phyloP scores from a whole-genome alignment of 257 asterid species.

The Craterostigma plantagineum region DNA sequence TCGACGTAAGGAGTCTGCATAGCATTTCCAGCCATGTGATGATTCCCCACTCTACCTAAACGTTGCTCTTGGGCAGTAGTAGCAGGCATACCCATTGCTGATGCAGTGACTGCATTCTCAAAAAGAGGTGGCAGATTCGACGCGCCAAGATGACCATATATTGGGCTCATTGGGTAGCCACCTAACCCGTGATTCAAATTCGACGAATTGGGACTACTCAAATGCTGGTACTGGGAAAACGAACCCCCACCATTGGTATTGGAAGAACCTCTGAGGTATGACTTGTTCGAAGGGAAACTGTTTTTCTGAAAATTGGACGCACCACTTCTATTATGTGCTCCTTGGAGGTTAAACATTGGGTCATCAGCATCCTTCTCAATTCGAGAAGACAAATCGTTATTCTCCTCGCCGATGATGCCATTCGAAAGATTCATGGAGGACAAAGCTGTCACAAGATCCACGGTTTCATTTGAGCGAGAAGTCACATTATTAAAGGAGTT shows the following conservation, averaged over 20 bases:
- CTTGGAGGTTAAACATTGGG: slow-evolving; percentile 35
- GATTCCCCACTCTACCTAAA: slow-evolving; percentile 31
- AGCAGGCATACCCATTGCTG: slow-evolving; percentile 31
- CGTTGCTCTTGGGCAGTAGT: slow-evolving; percentile 26
- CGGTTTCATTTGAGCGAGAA: slow-evolving; percentile 30
- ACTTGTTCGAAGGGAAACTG: slow-evolving; percentile 23
- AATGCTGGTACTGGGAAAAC: slow-evolving; percentile 30
- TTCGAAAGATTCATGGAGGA: slow-evolving; percentile 54
- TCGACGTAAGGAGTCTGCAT: slow-evolving; percentile 30
- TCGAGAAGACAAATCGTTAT: too few relatives aligned
- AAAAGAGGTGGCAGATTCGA: slow-evolving; percentile 28
- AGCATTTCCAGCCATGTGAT: slow-evolving; percentile 21
- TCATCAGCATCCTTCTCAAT: slow-evolving; percentile 21
- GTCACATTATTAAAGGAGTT: slow-evolving; percentile 38
- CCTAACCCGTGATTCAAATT: slow-evolving; percentile 27
- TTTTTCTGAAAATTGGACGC: slow-evolving; percentile 38
- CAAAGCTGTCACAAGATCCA: slow-evolving; percentile 39
- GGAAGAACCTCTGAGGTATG: slow-evolving; percentile 29
- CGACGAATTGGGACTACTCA: slow-evolving; percentile 30
- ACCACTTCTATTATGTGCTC: slow-evolving; percentile 31
- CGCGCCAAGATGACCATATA: too few relatives aligned
- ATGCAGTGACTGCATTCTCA: slow-evolving; percentile 25
- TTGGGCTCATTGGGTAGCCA: slow-evolving; percentile 19
- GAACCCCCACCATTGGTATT: slow-evolving; percentile 21
- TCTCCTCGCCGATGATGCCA: slow-evolving; percentile 51